These are phyloP conservation scores for Hyphopichia khmerensis DNA, from an alignment of 1,139 yeast species.

Conservation along the genomic window DNA sequence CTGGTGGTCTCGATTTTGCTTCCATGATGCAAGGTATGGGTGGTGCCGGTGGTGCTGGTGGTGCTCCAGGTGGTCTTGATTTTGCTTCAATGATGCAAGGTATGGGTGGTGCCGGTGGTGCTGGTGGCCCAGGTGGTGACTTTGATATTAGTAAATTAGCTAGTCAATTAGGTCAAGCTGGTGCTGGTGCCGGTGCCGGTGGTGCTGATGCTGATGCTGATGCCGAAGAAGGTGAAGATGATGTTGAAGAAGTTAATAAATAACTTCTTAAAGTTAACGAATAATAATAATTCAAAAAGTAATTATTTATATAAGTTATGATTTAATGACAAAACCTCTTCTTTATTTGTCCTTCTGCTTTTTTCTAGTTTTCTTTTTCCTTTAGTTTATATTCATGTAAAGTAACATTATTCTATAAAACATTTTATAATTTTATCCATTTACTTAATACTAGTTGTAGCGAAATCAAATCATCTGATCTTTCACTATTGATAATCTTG, in stretches of 20 bases:
- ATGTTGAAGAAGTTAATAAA: conserved; percentile 14
- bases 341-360: background rate
- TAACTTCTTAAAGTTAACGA: background rate
- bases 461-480: background rate
- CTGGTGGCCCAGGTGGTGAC: conserved; percentile 32
- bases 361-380: background rate
- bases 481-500: background rate
- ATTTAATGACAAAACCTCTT: background rate
- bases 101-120: conserved; percentile 19
- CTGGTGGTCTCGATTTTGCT: conserved; percentile 5
- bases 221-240: conserved; percentile 27
- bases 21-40: conserved; percentile 18
- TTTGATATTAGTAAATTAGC: conserved; percentile 41
- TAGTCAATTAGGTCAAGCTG: conserved; percentile 46
- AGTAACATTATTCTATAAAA: background rate
- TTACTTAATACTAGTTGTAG: conserved; percentile 11
- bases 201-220: conserved; percentile 32
- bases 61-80: conserved; percentile 29
- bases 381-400: background rate
- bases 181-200: conserved; percentile 20
- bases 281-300: background rate
- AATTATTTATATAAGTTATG: background rate
- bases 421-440: too few species aligned
- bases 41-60: conserved; percentile 31
- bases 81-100: conserved; percentile 21